These are phyloP conservation scores for Mucor irregularis DNA, from an alignment of 371 early-diverging fungal genomes.

Conservation along the genomic window DNA sequence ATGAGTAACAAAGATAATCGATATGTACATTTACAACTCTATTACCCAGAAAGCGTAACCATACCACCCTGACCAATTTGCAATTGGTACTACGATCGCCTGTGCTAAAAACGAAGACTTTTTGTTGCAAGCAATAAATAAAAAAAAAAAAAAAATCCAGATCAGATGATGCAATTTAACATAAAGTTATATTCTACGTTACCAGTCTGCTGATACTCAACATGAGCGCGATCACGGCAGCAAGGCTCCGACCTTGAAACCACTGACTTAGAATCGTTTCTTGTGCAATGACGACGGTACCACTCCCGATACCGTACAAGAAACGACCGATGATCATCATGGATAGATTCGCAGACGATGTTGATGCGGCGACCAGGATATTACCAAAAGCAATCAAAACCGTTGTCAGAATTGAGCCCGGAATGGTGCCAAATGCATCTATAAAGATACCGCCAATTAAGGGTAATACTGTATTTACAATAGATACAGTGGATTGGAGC, in stretches of 20 bases:
- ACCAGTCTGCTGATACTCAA: constrained; percentile 67
- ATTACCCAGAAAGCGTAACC: constrained; percentile 74
- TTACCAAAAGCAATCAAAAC: constrained; percentile 62
- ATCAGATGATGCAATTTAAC: constrained; percentile 8
- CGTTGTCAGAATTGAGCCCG: constrained; percentile 68
- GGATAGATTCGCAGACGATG: constrained; percentile 48
- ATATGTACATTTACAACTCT: neutral
- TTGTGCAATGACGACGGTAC: constrained; percentile 70
- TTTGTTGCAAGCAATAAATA: no score
- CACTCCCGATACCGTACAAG: constrained; percentile 73
- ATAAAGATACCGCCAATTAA: constrained; percentile 74
- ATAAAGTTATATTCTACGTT: constrained; percentile 3
- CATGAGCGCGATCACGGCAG: constrained; percentile 65
- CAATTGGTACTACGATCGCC: constrained; percentile 69
- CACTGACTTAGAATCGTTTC: constrained; percentile 74
- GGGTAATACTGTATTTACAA: constrained; percentile 73
- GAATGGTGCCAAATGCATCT: constrained; percentile 68
- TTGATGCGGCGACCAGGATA: constrained; percentile 62
- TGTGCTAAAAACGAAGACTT: constrained; percentile 66
- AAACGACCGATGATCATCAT: constrained; percentile 70
- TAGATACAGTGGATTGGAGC: constrained; percentile 68
- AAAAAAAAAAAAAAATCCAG: neutral
- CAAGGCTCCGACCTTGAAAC: constrained; percentile 68
- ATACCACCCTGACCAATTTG: constrained; percentile 64
- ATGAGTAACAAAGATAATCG: neutral